Evolutionary conservation across 768 basidiomycete genomes (phyloP), one percentile per base, ranked within the genome.

Genomic region (Vararia minispora): DNA sequence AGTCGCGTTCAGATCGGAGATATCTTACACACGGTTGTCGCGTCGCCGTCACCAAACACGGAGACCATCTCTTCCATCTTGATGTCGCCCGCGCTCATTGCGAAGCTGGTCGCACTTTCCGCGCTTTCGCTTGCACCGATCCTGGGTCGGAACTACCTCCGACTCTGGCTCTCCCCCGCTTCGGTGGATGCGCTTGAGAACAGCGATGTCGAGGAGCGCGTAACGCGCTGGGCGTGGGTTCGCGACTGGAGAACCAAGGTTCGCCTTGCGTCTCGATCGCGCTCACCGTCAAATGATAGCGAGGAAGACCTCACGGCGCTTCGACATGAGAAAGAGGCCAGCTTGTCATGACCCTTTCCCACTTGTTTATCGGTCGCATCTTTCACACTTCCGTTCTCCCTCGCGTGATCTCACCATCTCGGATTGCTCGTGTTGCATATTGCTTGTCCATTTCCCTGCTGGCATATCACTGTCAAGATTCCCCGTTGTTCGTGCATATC

Each of bases 101-200:
- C 77, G 50, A 94, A 94, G 57, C 76, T 97, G 43, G 71, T 80
- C 17, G 71, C 87, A 46, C 63, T 97, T 7, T 85, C 88, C 16
- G 71, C 82, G 52, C 59, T 97, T 43, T 89, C 88, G 30, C 71
- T 94, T 9, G 79, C 90, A 11, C 91, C 91, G 11, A 86, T 94
- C 36, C 63, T 94, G 4, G 81, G 78, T 16, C 74, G 83, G 20
- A 75, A 79, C 38, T 65, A 68, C 40, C 62, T 88, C 6, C 72
- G 75, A 28, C 57, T 65, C 16, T 62, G 85, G 56, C 66, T 86
- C 32, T 58, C 65, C 50, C 37, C 52, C 18, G 51, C 49, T 38
- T 42, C 35, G 43, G n/a, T 45, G 35, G 37, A 50, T 36, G 27
- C 31, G n/a, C 23, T 24, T 5, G 30, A 24, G n/a, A 31, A 30